These are phyloP conservation scores for Podospora sp. DNA, from an alignment of 495 filamentous ascomycete species.

Conservation along the genomic window DNA sequence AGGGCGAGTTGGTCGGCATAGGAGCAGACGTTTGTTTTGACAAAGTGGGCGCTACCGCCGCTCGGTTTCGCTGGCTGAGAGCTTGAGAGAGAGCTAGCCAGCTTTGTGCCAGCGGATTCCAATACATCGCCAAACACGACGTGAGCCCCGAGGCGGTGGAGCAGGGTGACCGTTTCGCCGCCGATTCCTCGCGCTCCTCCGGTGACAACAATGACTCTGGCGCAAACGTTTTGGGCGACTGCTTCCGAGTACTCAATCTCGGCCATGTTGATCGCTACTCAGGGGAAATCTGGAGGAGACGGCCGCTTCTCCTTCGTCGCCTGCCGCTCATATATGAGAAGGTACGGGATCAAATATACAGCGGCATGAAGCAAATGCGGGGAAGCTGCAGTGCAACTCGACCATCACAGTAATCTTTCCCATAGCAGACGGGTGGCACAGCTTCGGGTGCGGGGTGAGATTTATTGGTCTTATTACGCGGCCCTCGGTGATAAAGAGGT, in stretches of 20 bases:
- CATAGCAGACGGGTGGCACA: background rate
- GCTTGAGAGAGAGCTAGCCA: background rate
- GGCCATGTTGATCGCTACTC: slow-evolving; percentile 13
- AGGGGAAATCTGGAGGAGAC: no score
- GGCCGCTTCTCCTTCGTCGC: no score
- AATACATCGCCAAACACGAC: slow-evolving; percentile 34
- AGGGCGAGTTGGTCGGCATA: slow-evolving; percentile 28
- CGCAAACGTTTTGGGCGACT: slow-evolving; percentile 5
- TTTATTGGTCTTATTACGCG: background rate
- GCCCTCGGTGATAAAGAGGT: background rate
- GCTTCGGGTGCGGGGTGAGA: background rate
- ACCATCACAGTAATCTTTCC: no score
- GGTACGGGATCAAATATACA: no score
- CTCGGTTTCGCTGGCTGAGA: background rate
- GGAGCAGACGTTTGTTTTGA: slow-evolving; percentile 26
- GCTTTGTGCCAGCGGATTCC: slow-evolving; percentile 14
- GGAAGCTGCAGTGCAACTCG: no score
- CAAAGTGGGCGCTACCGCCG: slow-evolving; percentile 18
- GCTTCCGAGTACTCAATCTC: slow-evolving; percentile 24
- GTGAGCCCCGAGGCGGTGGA: slow-evolving; percentile 24
- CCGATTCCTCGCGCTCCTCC: slow-evolving; percentile 38
- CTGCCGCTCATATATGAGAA: no score
- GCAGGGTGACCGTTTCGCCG: slow-evolving; percentile 28
- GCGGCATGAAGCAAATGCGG: no score
- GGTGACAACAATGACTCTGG: slow-evolving; percentile 25